Evolutionary conservation across 805 yeast species (phyloP).

Genomic region (Phaffomyces opuntiae): DNA sequence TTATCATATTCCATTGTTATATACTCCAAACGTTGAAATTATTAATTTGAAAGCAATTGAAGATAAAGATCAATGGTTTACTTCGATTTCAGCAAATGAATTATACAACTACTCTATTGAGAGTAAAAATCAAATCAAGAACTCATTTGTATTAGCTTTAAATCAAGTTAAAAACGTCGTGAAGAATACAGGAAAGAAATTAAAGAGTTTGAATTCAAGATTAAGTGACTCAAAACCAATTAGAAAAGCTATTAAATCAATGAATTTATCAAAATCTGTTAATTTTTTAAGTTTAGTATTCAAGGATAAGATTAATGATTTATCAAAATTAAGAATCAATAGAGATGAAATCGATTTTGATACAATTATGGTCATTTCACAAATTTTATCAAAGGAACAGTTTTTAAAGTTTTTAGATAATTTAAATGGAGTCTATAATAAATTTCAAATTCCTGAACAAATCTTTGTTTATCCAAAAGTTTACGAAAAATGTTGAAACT

Average conservation of each 20-base stretch:
- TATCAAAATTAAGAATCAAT: constrained; percentile 4
- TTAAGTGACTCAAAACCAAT: constrained; percentile 4
- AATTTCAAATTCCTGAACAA: constrained; percentile 4
- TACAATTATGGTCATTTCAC: constrained; percentile 11
- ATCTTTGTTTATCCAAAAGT: constrained; percentile 5
- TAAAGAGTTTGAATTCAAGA: constrained; percentile 2
- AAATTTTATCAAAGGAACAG: constrained; percentile 5
- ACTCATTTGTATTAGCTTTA: constrained; percentile 1
- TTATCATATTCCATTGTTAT: constrained; percentile 13
- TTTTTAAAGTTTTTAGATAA: constrained; percentile 1
- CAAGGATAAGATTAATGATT: constrained; percentile 6
- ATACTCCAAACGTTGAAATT: constrained; percentile 8
- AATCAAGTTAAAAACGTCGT: constrained; percentile 5
- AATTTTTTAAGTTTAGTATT: constrained; percentile 3
- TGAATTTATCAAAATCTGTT: constrained; percentile 2
- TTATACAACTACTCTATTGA: constrained; percentile 6
- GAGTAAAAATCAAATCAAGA: constrained; percentile 2
- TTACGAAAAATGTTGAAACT: neutral
- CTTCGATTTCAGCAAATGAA: constrained; percentile 11
- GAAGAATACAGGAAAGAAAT: constrained; percentile 5
- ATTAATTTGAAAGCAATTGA: neutral
- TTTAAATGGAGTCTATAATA: constrained; percentile 4
- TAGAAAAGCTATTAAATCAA: constrained; percentile 6
- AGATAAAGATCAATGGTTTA: constrained; percentile 5
- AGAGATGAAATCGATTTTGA: constrained; percentile 9